Base-by-base conservation (phyloP, 371 early-diverging fungal species). In the Nosema muscidifuracis region DNA sequence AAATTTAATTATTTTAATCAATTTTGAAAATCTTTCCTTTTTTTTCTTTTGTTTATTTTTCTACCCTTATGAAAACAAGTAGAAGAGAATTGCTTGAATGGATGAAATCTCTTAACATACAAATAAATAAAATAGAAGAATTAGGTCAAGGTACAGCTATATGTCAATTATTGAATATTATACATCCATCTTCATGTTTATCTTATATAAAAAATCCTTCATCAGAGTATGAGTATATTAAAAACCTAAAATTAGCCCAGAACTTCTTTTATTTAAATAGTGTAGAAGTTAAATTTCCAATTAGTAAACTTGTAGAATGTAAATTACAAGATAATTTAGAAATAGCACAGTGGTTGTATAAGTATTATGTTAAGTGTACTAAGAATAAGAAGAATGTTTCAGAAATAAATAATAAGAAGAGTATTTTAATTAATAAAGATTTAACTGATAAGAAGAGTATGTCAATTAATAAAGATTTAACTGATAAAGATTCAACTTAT, bases 321-420 rank as follows among this genome's bases (percentile, higher is more conserved):
- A 72, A 60, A 67, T 31, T 67, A 40, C 72, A 72, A 38, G 77
- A 77, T 26, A 77, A 77, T 68, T 65, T 77, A 40, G 77, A 77
- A 60, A 28, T 77, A 18, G 58, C 67, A 15, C 77, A 77, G n/a
- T 63, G 61, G 72, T 36, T 77, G 12, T 67, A 65, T 43, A 76
- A 65, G 51, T 51, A 68, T 47, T 68, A 62, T 44, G 30, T 31
- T 10, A 62, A 69, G 10, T 34, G 22, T 28, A 36, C 12, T 42
- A 40, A 40, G 18, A 43, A 13, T 18, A 58, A 68, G 40, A 28
- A 0, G 3, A 30, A 7, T 15, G 65, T 28, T 30, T n/a, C 12
- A 10, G 3, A 40, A 9, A 62, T 20, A 1, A 18, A 36, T 2
- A 28, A 62, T 22, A 42, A 26, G 3, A 6, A 47, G 3, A n/a